Conservation (phyloP, 164 flowering plant genomes). For the Tetracentron sinense region DNA sequence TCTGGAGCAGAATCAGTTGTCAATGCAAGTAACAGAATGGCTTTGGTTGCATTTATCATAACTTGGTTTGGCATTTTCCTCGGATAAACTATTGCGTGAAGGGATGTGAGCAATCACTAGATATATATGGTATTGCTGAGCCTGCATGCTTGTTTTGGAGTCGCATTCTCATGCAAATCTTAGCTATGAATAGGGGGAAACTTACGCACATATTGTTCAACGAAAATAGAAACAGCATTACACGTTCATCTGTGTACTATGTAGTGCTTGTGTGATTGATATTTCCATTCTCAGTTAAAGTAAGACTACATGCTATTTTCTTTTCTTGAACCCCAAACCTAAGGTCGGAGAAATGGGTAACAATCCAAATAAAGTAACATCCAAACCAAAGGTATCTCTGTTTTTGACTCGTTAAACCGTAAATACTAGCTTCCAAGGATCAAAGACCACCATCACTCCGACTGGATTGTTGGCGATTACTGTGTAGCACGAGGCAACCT, state of each 20-base stretch:
- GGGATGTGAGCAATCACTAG: neutral
- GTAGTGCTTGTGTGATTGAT: neutral
- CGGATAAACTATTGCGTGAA: slow-evolving; percentile 17
- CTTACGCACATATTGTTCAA: neutral
- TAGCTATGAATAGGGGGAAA: slow-evolving; percentile 4
- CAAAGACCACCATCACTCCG: too few relatives aligned
- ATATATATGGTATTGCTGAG: neutral
- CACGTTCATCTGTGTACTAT: neutral
- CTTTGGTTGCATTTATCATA: slow-evolving; percentile 25
- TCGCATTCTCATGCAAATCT: neutral
- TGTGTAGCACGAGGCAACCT: too few relatives aligned
- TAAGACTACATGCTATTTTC: too few relatives aligned
- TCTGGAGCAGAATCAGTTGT: slow-evolving; percentile 36
- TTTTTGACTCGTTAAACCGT: too few relatives aligned
- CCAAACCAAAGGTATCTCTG: too few relatives aligned
- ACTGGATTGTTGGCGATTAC: too few relatives aligned
- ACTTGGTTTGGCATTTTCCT: slow-evolving; percentile 18
- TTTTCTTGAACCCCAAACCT: too few relatives aligned
- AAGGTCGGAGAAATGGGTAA: too few relatives aligned
- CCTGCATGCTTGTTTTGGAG: neutral
- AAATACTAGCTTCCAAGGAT: too few relatives aligned
- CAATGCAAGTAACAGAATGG: slow-evolving; percentile 14
- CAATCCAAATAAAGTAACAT: too few relatives aligned
- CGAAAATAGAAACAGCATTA: neutral
- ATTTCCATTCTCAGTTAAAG: neutral